Base-by-base conservation (phyloP, 139 green algal genomes). In the Pedinophyceae sp. region DNA sequence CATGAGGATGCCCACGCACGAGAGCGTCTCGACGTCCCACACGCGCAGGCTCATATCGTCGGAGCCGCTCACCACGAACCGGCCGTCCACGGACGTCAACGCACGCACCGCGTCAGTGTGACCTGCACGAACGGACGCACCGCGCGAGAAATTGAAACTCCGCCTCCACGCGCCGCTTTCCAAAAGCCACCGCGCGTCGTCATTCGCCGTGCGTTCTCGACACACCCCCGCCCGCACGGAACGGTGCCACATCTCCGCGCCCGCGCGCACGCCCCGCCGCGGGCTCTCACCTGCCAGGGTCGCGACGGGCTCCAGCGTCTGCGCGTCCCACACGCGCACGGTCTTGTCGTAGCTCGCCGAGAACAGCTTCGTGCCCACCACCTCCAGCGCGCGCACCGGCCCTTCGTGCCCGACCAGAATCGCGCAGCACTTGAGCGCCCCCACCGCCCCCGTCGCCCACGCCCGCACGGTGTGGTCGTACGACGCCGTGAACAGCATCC, bases 271-370 rank as follows among this genome's bases (percentile, higher is more conserved):
- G n/a, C n/a, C n/a, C n/a, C n/a, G n/a, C n/a, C n/a, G n/a, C n/a
- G n/a, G n/a, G n/a, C n/a, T n/a, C n/a, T n/a, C n/a, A n/a, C n/a
- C n/a, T n/a, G n/a, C n/a, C n/a, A n/a, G n/a, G n/a, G n/a, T n/a
- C n/a, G n/a, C n/a, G n/a, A n/a, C n/a, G n/a, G n/a, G n/a, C n/a
- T n/a, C n/a, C n/a, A n/a, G n/a, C n/a, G n/a, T n/a, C n/a, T n/a
- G n/a, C n/a, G n/a, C n/a, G 63, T 85, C 74, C 84, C 85, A 93
- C 43, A 90, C 73, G 29, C 41, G 69, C 45, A 96, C 87, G 45
- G 80, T 94, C 69, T 89, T 89, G 65, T 96, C 87, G 86, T 86
- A 96, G 4, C 76, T 88, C 19, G 86, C 87, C 24, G 59, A 80
- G 74, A 87, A 96, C 45, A 96, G 73, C 65, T 75, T 60, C 6